A percentile compares a stretch with the other conserved stretches of the same genome.
Conservation (phyloP, 345 rosid species). For the Corchorus capsularis region DNA sequence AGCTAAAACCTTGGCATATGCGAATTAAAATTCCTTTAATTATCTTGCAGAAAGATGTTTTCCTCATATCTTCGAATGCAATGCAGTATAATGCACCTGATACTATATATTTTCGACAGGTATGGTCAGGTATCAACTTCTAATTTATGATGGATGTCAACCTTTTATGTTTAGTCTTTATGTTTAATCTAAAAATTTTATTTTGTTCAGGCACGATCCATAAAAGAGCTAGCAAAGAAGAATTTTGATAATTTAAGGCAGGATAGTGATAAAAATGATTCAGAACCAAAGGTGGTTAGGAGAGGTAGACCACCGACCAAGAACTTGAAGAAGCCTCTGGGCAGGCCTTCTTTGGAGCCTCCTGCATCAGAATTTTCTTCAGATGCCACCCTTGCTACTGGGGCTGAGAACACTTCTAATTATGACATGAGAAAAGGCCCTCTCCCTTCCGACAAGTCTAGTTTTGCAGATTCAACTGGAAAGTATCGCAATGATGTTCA, state of each 20-base stretch:
- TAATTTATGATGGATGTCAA: constrained; percentile 2
- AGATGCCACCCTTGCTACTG: constrained; percentile 57
- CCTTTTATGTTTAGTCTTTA: neutral
- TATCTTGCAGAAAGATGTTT: constrained; percentile 66
- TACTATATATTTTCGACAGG: constrained; percentile 87
- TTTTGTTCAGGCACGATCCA: constrained; percentile 69
- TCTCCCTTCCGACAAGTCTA: constrained; percentile 39
- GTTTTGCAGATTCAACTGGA: constrained; percentile 38
- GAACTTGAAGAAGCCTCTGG: constrained; percentile 47
- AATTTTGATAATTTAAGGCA: constrained; percentile 81
- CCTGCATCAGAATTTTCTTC: constrained; percentile 46
- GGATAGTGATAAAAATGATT: constrained; percentile 68
- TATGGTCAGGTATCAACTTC: constrained; percentile 27
- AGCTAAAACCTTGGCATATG: constrained; percentile 3
- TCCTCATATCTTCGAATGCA: constrained; percentile 78
- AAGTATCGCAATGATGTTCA: constrained; percentile 40
- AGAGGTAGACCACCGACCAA: constrained; percentile 71
- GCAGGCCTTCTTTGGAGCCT: constrained; percentile 50
- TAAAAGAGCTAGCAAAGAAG: constrained; percentile 83
- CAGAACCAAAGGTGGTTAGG: constrained; percentile 50
- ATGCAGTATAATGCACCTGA: constrained; percentile 90
- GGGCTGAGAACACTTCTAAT: constrained; percentile 43
- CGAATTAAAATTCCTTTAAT: constrained; percentile 10
- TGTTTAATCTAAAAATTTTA: constrained; percentile 19
- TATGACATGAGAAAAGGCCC: constrained; percentile 46